Conservation (phyloP, 202 grass and related monocot genomes). For the Brachypodium distachyon region DNA sequence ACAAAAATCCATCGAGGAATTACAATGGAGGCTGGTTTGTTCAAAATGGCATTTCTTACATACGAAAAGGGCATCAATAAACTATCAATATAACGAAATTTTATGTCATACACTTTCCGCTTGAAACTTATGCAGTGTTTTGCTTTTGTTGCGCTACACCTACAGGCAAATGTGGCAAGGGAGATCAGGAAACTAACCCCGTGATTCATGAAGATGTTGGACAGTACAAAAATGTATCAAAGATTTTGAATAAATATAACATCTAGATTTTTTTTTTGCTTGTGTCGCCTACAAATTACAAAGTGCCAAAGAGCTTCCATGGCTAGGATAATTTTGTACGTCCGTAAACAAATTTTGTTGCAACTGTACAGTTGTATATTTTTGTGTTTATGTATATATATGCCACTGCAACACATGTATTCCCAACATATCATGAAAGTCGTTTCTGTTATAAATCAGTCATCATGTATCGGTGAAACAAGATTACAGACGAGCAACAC, state of each 20-base stretch:
- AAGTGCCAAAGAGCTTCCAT: not conserved
- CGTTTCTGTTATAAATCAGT: not conserved
- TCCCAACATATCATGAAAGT: not conserved
- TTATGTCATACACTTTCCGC: not conserved
- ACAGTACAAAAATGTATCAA: not conserved
- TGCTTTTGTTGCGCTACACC: not conserved
- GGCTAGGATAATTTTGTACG: not conserved
- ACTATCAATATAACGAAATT: not conserved
- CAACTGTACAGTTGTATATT: not conserved
- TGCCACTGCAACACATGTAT: not conserved
- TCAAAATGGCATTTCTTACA: not conserved
- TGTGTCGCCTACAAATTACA: not conserved
- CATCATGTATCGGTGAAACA: not conserved
- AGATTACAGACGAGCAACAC: not conserved
- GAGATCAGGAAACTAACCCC: constrained; percentile 26
- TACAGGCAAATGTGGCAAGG: constrained; percentile 16
- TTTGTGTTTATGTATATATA: not conserved
- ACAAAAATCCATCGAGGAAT: constrained; percentile 44
- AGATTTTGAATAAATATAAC: not conserved
- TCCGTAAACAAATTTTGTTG: not conserved
- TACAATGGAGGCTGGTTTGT: constrained; percentile 63
- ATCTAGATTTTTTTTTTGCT: not conserved
- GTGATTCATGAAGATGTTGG: not conserved
- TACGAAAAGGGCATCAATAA: not conserved
- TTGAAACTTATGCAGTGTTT: not conserved